Evolutionary conservation across 495 filamentous ascomycete genomes (phyloP), one percentile per base, ranked within the genome.

Genomic region (Thermothielavioides terrestris): DNA sequence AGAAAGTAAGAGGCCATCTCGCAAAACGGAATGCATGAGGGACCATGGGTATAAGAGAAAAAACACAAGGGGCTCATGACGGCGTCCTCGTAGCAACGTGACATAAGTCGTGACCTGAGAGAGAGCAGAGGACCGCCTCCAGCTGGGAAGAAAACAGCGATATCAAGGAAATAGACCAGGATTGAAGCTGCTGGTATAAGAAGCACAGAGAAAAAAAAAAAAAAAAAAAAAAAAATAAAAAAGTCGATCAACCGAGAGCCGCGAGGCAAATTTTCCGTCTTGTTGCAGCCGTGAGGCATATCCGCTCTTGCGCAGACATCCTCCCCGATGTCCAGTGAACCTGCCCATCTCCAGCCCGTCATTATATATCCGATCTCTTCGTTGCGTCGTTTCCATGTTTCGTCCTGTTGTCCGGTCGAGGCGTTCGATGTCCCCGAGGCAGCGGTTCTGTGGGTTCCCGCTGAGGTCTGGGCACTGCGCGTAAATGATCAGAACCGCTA

Each of bases 231-330:
- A 52, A 40, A 36, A 48, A 56, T 62, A 50, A 49, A 56, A 52
- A 42, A 52, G 12, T 39, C 42, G 37, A 62, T 41, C 30, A 67
- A 70, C 71, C 72, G 72, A 59, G 71, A 74, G 71, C 71, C 72
- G 72, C 60, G 71, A 74, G 72, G 72, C 72, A 61, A 61, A 61
- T 50, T 52, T 47, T 15, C 54, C 61, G 63, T 72, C 55, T 59
- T 58, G 49, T 56, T 55, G 41, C 61, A 68, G 67, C 70, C 69
- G 72, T 61, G 72, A 72, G 70, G 71, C 70, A 60, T 58, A 61
- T 54, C 56, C 45, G n/a, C 64, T 65, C 59, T 65, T 65, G 49
- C 34, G 18, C 28, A 27, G 49, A 30, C 41, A 37, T 44, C 40
- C 8, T 35, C 27, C 20, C 14, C 22, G 14, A 20, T n/a, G 45